Conservation (phyloP, 495 filamentous ascomycete species). For the Penicillium fimorum region DNA sequence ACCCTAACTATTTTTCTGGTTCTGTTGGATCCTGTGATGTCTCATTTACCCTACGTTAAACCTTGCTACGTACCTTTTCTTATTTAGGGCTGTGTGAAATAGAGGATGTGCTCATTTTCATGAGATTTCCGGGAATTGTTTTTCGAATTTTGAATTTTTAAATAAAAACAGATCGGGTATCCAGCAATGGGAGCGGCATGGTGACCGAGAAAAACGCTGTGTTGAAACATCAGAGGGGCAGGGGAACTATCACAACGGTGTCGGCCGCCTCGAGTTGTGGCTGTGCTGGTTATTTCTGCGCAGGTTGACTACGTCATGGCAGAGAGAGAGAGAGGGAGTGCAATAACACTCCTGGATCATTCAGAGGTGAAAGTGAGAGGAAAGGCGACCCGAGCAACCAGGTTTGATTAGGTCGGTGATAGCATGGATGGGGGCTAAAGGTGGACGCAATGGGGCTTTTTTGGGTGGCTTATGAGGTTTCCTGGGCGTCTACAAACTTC, state of each 20-base stretch:
- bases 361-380: background rate
- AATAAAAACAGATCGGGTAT: slow-evolving; percentile 39
- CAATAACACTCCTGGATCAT: background rate
- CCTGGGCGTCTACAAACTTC: slow-evolving; percentile 60
- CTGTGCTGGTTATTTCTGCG: slow-evolving; percentile 21
- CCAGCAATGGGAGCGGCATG: slow-evolving; percentile 32
- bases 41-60: background rate
- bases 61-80: background rate
- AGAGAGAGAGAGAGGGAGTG: slow-evolving; percentile 5
- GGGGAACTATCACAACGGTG: slow-evolving; percentile 1
- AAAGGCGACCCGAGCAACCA: background rate
- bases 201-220: slow-evolving; percentile 25
- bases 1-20: background rate
- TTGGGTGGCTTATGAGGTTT: slow-evolving; percentile 21
- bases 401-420: background rate
- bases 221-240: slow-evolving; percentile 29
- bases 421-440: slow-evolving; percentile 1
- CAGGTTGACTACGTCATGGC: slow-evolving; percentile 26
- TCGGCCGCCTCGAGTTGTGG: slow-evolving; percentile 7
- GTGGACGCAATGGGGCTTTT: slow-evolving; percentile 5
- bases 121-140: background rate
- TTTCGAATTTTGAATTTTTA: slow-evolving; percentile 3
- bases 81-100: background rate
- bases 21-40: background rate
- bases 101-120: background rate